A percentile compares a stretch with the other conserved stretches of the same genome.
Conservation (phyloP, 2,329 filamentous ascomycete species). For the Talaromyces sp. region DNA sequence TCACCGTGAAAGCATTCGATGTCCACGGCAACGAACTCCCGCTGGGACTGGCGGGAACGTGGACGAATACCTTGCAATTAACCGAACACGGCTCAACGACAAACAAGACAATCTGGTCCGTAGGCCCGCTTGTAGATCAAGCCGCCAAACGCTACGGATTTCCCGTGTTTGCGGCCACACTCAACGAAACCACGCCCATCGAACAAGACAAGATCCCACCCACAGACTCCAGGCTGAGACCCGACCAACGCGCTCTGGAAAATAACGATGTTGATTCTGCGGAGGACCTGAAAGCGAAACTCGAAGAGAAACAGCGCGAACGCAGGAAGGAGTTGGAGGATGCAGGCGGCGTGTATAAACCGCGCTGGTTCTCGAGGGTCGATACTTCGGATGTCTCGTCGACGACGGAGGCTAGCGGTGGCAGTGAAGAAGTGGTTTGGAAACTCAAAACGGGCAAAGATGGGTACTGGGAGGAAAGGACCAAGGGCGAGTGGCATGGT, state of each 20-base stretch:
- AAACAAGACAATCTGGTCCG: slow-evolving; percentile 72
- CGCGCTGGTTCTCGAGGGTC: slow-evolving; percentile 79
- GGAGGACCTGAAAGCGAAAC: slow-evolving; percentile 72
- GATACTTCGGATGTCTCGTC: slow-evolving; percentile 28
- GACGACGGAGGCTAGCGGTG: background rate
- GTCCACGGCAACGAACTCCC: slow-evolving; percentile 62
- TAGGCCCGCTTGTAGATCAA: slow-evolving; percentile 72
- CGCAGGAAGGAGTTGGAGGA: slow-evolving; percentile 73
- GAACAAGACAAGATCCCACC: slow-evolving; percentile 71
- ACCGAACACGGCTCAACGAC: slow-evolving; percentile 60
- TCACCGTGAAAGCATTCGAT: slow-evolving; percentile 70
- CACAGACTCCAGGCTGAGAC: slow-evolving; percentile 78
- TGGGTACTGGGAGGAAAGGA: slow-evolving; percentile 88
- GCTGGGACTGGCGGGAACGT: slow-evolving; percentile 71
- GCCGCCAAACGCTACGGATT: slow-evolving; percentile 79
- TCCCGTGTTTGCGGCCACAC: slow-evolving; percentile 75
- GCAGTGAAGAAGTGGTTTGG: slow-evolving; percentile 52
- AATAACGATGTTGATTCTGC: slow-evolving; percentile 76
- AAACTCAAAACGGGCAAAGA: slow-evolving; percentile 75
- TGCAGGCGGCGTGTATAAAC: slow-evolving; percentile 65
- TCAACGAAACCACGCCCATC: slow-evolving; percentile 83
- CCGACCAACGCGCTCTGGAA: slow-evolving; percentile 83
- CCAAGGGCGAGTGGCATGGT: slow-evolving; percentile 61
- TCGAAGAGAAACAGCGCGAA: slow-evolving; percentile 81
- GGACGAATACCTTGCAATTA: slow-evolving; percentile 71